These are phyloP conservation scores for Russula vinacea DNA, from an alignment of 768 basidiomycete genomes.

Conservation along the genomic window DNA sequence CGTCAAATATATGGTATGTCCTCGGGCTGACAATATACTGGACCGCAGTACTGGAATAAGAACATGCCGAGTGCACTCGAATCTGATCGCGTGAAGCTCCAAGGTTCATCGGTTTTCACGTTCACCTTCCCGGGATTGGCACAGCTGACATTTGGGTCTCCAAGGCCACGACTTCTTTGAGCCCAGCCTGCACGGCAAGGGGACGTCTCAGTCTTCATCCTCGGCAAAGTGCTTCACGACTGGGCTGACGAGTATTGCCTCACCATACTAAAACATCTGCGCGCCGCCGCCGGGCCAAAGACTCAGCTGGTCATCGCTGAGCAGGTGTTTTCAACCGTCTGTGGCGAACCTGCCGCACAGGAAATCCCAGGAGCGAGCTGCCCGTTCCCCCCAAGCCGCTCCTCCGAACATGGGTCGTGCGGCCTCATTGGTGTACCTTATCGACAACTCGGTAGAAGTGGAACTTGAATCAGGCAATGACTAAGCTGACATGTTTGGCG, in stretches of 20 bases:
- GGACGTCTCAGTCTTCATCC: constrained; percentile 34
- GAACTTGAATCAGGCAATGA: too few relatives aligned
- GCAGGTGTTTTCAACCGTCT: constrained; percentile 31
- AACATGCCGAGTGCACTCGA: too few relatives aligned
- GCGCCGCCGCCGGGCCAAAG: constrained; percentile 30
- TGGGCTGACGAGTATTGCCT: constrained; percentile 37
- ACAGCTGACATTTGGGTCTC: neutral
- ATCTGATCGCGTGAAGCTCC: constrained; percentile 2
- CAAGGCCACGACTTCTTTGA: constrained; percentile 33
- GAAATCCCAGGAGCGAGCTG: constrained; percentile 26
- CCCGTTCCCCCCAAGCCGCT: constrained; percentile 31
- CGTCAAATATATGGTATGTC: too few relatives aligned
- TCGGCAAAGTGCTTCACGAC: constrained; percentile 36
- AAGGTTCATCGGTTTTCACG: constrained; percentile 26
- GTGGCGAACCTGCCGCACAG: constrained; percentile 24
- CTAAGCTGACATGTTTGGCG: neutral
- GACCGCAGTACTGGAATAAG: too few relatives aligned
- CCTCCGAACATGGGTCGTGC: constrained; percentile 32
- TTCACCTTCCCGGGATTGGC: neutral
- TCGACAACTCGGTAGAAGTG: constrained; percentile 28
- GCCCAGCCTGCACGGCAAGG: constrained; percentile 33
- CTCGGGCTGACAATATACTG: too few relatives aligned
- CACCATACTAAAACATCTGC: constrained; percentile 33
- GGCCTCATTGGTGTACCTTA: constrained; percentile 23
- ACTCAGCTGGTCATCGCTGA: constrained; percentile 36